A percentile compares a stretch with the other conserved stretches of the same genome.
phyloP scores from a whole-genome alignment of 106 monocot species.

The Allium fistulosum region DNA sequence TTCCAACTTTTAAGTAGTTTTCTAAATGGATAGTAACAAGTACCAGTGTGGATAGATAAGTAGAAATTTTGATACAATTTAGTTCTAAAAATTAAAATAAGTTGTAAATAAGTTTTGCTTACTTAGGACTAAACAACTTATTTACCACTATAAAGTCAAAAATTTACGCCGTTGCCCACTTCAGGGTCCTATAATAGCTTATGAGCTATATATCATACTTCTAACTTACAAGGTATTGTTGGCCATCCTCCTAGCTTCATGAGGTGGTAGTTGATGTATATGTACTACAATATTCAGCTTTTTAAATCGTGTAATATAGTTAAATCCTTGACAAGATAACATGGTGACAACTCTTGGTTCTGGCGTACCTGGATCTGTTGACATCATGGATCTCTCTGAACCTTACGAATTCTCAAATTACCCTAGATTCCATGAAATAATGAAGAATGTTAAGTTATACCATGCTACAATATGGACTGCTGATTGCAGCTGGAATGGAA shows the following conservation, averaged over 20 bases:
- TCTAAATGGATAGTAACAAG: no score
- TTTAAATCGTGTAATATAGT: conserved; percentile 5
- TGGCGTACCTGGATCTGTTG: conserved; percentile 40
- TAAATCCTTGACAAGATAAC: conserved; percentile 52
- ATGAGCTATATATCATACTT: neutral
- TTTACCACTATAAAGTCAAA: no score
- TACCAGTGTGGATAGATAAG: no score
- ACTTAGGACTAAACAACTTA: no score
- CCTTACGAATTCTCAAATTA: conserved; percentile 24
- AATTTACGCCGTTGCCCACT: no score
- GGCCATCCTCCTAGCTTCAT: no score
- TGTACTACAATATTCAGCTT: neutral
- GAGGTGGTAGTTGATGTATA: no score
- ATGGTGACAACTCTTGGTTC: conserved; percentile 87
- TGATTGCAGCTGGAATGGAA: conserved; percentile 38
- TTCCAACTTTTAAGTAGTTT: no score
- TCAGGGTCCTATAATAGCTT: neutral
- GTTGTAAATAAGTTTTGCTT: no score
- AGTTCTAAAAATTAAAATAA: no score
- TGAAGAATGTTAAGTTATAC: conserved; percentile 24
- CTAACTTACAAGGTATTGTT: neutral
- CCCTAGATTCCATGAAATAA: conserved; percentile 3
- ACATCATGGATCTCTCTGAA: conserved; percentile 43
- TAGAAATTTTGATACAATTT: no score
- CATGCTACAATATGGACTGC: conserved; percentile 79